A percentile compares a stretch with the other conserved stretches of the same genome.
Evolutionary conservation across 140 eudicot species (phyloP).

Genomic region (Anethum foeniculum): DNA sequence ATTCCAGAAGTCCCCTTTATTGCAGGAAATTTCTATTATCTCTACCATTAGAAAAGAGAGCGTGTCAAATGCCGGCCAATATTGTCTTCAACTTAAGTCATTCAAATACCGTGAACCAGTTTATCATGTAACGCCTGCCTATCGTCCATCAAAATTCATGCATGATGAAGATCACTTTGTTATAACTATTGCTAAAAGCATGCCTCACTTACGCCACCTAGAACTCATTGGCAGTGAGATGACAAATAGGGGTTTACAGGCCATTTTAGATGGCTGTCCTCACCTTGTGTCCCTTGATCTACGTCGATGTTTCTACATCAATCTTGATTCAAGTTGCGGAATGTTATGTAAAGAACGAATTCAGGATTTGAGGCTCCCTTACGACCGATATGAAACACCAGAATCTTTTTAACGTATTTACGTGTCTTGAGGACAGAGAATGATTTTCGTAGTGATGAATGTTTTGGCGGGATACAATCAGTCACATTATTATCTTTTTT

Average conservation of each 20-base stretch:
- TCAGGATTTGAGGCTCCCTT: conserved; percentile 1
- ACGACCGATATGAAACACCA: too few species aligned
- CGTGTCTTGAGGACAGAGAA: too few species aligned
- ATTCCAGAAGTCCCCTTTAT: conserved; percentile 6
- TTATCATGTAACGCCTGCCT: too few species aligned
- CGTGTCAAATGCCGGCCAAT: conserved; percentile 20
- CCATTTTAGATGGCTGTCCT: conserved; percentile 34
- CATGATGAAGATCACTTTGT: conserved; percentile 12
- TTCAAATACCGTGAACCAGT: too few species aligned
- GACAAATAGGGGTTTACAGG: conserved; percentile 35
- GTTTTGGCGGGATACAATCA: too few species aligned
- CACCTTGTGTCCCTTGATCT: conserved; percentile 38
- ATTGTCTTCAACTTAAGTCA: conserved; percentile 27
- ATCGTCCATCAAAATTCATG: too few species aligned
- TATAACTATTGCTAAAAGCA: conserved; percentile 14
- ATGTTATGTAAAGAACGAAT: conserved; percentile 17
- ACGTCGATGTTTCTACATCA: conserved; percentile 20
- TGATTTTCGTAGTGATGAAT: too few species aligned
- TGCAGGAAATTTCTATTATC: conserved; percentile 28
- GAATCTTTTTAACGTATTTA: too few species aligned
- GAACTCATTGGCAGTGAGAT: conserved; percentile 29
- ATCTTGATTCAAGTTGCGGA: conserved; percentile 15
- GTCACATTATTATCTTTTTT: too few species aligned
- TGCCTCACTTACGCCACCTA: conserved; percentile 30
- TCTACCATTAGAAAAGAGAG: background rate